Evolutionary conservation across 768 basidiomycete genomes (phyloP).

Genomic region (Strobilomyces echinocephalus): DNA sequence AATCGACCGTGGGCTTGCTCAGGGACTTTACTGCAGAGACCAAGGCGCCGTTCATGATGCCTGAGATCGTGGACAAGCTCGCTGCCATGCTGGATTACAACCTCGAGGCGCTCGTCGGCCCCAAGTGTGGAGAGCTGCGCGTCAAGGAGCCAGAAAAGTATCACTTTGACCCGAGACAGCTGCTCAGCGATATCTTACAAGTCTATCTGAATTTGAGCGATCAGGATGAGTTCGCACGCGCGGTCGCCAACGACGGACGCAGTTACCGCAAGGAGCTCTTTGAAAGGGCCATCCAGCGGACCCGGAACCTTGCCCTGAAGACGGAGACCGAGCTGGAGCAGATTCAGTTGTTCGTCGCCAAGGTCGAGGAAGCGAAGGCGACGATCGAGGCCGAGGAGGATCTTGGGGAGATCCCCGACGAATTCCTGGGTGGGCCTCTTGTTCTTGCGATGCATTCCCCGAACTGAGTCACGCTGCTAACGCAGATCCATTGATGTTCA

Average conservation of each 20-base stretch:
- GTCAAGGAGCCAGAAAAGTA: slow-evolving; percentile 86
- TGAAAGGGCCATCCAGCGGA: slow-evolving; percentile 67
- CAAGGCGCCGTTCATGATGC: slow-evolving; percentile 89
- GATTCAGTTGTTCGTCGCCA: slow-evolving; percentile 64
- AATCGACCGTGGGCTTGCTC: slow-evolving; percentile 85
- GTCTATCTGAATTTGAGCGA: slow-evolving; percentile 87
- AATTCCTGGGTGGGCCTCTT: slow-evolving; percentile 72
- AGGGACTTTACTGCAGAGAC: slow-evolving; percentile 91
- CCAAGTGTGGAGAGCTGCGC: slow-evolving; percentile 78
- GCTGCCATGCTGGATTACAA: slow-evolving; percentile 98
- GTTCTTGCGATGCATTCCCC: neutral
- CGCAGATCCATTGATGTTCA: slow-evolving; percentile 83
- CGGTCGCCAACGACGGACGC: slow-evolving; percentile 90
- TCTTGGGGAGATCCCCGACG: slow-evolving; percentile 89
- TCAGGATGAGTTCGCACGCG: slow-evolving; percentile 71
- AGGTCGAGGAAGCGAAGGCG: slow-evolving; percentile 81
- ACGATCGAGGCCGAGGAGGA: slow-evolving; percentile 86
- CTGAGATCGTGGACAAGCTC: slow-evolving; percentile 91
- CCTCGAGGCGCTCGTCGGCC: slow-evolving; percentile 82
- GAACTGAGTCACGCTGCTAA: neutral
- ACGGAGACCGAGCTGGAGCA: slow-evolving; percentile 69
- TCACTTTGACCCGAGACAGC: slow-evolving; percentile 76
- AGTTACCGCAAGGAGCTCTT: slow-evolving; percentile 86
- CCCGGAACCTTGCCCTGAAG: slow-evolving; percentile 61
- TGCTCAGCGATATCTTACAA: slow-evolving; percentile 83